These are phyloP conservation scores for Eucalyptus cloeziana DNA, from an alignment of 345 rosid species.

Conservation along the genomic window DNA sequence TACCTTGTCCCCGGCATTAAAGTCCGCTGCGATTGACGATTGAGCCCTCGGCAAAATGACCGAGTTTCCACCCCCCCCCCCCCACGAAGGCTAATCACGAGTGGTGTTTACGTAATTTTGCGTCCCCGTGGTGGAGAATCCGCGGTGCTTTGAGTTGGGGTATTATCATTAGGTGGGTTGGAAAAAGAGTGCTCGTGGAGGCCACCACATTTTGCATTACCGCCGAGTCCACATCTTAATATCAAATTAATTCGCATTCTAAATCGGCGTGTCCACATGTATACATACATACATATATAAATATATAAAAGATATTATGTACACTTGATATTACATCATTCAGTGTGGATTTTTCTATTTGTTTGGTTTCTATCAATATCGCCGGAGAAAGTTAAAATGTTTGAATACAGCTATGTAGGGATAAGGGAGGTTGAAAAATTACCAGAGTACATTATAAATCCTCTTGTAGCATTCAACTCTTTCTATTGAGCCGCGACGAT, in stretches of 20 bases:
- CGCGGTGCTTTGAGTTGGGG: not conserved
- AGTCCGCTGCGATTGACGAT: not conserved
- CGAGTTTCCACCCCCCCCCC: not conserved
- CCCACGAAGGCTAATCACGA: not conserved
- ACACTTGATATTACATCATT: not conserved
- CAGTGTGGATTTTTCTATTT: not conserved
- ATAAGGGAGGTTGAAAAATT: fast-evolving
- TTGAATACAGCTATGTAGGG: fast-evolving
- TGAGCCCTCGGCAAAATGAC: not conserved
- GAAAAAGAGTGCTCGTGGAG: not conserved
- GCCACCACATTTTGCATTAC: not conserved
- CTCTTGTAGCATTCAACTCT: not conserved
- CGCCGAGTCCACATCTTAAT: not conserved
- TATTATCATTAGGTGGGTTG: not conserved
- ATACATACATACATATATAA: not conserved
- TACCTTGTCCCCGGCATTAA: not conserved
- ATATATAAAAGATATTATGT: fast-evolving
- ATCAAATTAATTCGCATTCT: not conserved
- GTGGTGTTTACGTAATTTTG: not conserved
- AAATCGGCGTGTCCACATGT: not conserved
- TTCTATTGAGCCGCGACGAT: fast-evolving
- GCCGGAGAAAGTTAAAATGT: fast-evolving
- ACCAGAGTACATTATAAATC: not conserved
- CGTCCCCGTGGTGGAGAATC: not conserved
- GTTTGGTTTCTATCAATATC: not conserved